Evolutionary conservation across 805 yeast species (phyloP), one percentile per base, ranked within the genome.

Genomic region (Starmerella davenportii): DNA sequence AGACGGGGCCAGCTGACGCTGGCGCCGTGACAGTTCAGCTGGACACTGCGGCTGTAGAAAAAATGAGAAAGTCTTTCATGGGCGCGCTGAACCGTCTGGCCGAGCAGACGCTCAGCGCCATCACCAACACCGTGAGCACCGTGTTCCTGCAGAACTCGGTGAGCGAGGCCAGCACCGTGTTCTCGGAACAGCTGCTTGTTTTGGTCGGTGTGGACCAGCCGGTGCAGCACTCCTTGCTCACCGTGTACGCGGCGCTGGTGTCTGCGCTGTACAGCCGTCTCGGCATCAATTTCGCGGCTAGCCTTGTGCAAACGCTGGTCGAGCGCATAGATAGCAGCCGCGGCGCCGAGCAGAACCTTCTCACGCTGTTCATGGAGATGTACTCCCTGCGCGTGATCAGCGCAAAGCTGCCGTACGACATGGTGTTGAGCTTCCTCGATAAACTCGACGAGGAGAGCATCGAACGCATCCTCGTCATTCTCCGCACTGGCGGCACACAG

Each of bases 281-380:
- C n/a, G 96, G 98, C 17, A 71, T 75, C 29, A 94, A 82, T 44
- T 78, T 82, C 55, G 95, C 94, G 43, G 98, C 95, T 0, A 69
- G 63, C 48, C 76, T 84, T 42, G 65, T 84, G 25, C 98, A 90
- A 53, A 64, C 71, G 0, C 53, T 79, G 39, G 79, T 85, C n/a
- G 41, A 41, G 20, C 19, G 21, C 1, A 36, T 45, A 9, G 37
- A 29, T 3, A 7, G 21, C 4, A 19, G 36, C 15, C 93, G 80
- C 43, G 50, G 50, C 30, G 25, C 38, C 33, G 44, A 46, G 29
- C 36, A 33, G 36, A 87, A 87, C 51, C 53, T 81, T 38, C 58
- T 79, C n/a, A 70, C 85, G 1, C 60, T 90, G 30, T 60, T 90
- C 32, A 73, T 90, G 1, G 75, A 80, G 37, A 66, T 79, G 40